A percentile compares a stretch with the other conserved stretches of the same genome.
Evolutionary conservation across 352 stramenopile genomes (phyloP).

Genomic region (Phytophthora sp.): DNA sequence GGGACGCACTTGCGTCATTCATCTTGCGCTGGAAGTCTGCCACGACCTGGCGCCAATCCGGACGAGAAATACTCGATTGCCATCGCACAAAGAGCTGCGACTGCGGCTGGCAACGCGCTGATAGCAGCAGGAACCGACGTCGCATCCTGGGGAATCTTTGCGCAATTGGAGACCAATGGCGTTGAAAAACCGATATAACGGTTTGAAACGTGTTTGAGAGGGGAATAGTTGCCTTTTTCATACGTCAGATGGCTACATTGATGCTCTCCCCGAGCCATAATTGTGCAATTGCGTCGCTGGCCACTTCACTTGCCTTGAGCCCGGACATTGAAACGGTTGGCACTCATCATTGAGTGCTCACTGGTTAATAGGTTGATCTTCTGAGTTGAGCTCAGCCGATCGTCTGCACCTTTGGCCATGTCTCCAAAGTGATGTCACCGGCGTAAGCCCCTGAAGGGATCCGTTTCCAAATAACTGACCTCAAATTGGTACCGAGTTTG

Average conservation of each 20-base stretch:
- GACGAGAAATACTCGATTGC: slow-evolving; percentile 4
- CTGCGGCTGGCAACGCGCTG: not conserved
- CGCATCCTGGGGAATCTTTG: slow-evolving; percentile 13
- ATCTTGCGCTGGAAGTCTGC: slow-evolving; percentile 52
- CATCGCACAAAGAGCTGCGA: slow-evolving; percentile 12
- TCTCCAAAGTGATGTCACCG: not conserved
- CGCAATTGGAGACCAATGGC: slow-evolving; percentile 13
- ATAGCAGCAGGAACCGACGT: slow-evolving; percentile 17
- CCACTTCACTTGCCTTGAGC: slow-evolving; percentile 27
- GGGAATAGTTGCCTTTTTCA: slow-evolving; percentile 1
- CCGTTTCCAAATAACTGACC: slow-evolving; percentile 14
- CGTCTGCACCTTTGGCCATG: not conserved
- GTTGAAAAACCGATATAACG: slow-evolving; percentile 26
- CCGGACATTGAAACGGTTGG: slow-evolving; percentile 24
- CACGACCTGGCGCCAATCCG: slow-evolving; percentile 55
- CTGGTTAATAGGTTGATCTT: not conserved
- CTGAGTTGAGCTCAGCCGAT: slow-evolving; percentile 7
- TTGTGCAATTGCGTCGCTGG: slow-evolving; percentile 28
- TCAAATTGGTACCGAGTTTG: not conserved
- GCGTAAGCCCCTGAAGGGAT: slow-evolving; percentile 1
- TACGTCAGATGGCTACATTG: slow-evolving; percentile 31
- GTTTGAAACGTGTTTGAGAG: slow-evolving; percentile 11
- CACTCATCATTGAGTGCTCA: slow-evolving; percentile 2
- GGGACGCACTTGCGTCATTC: slow-evolving; percentile 20
- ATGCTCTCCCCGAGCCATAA: not conserved